Percentiles rank a stretch among this genome's conserved stretches.
These are phyloP conservation scores for Penicillium sp. DNA, from an alignment of 2,329 filamentous ascomycete species.

Conservation along the genomic window DNA sequence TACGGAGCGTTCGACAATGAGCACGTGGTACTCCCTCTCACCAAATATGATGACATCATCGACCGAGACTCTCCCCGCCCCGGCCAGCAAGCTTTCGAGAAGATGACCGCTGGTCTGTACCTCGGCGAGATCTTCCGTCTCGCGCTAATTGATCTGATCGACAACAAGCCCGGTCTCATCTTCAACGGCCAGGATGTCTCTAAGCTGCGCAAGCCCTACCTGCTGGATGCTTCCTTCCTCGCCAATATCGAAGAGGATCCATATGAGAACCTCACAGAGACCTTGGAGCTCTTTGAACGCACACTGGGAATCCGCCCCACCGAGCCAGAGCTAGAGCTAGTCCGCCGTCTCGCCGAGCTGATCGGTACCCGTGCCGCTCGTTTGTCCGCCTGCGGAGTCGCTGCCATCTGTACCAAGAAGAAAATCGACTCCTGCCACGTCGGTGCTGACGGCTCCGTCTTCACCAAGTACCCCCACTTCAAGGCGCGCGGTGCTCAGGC, in stretches of 20 bases:
- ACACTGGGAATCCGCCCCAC: constrained; percentile 70
- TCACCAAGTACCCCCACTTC: constrained; percentile 99
- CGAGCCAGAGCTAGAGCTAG: constrained; percentile 79
- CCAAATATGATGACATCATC: constrained; percentile 80
- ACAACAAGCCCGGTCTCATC: constrained; percentile 70
- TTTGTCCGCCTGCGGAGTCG: constrained; percentile 89
- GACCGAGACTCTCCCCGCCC: constrained; percentile 90
- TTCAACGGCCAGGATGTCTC: constrained; percentile 81
- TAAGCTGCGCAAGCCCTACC: constrained; percentile 80
- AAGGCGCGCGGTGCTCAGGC: constrained; percentile 87
- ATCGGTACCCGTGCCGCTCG: constrained; percentile 93
- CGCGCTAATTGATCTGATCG: constrained; percentile 78
- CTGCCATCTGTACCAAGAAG: constrained; percentile 97
- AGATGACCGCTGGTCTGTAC: constrained; percentile 95
- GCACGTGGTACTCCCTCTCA: constrained; percentile 79
- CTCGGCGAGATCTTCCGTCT: constrained; percentile 93
- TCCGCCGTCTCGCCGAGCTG: constrained; percentile 83
- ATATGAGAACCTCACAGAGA: constrained; percentile 92
- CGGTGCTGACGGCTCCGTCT: constrained; percentile 93
- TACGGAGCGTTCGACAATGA: constrained; percentile 97
- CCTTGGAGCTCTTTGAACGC: constrained; percentile 73
- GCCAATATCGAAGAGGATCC: constrained; percentile 93
- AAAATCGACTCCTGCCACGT: constrained; percentile 83
- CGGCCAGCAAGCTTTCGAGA: constrained; percentile 93
- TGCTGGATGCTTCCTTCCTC: constrained; percentile 88